Conservation (phyloP, 2,329 filamentous ascomycete species). For the Byssothecium circinans region DNA sequence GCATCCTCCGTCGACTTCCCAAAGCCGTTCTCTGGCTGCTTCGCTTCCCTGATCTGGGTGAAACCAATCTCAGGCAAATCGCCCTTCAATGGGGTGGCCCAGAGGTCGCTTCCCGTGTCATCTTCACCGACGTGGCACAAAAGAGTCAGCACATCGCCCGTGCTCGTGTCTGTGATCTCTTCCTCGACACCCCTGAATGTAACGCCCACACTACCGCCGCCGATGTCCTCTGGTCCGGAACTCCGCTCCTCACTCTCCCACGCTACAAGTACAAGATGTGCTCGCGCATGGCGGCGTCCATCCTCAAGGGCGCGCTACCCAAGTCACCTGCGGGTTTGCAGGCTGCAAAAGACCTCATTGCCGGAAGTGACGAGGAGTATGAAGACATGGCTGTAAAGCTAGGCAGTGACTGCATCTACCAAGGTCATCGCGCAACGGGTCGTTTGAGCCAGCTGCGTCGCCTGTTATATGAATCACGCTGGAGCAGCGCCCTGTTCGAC, state of each 20-base stretch:
- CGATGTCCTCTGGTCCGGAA: conserved; percentile 94
- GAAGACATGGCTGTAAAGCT: conserved; percentile 60
- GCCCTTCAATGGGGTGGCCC: conserved; percentile 81
- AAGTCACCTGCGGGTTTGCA: conserved; percentile 65
- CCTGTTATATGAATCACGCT: conserved; percentile 80
- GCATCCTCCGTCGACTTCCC: conserved; percentile 81
- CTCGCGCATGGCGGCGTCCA: conserved; percentile 94
- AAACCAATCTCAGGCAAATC: conserved; percentile 78
- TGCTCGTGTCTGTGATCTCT: conserved; percentile 88
- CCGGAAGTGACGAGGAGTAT: conserved; percentile 76
- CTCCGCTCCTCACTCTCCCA: conserved; percentile 84
- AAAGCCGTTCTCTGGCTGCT: conserved; percentile 93
- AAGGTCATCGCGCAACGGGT: conserved; percentile 52
- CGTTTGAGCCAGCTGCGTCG: conserved; percentile 77
- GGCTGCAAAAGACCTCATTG: conserved; percentile 76
- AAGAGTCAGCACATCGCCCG: conserved; percentile 93
- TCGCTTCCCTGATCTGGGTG: conserved; percentile 92
- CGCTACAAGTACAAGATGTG: conserved; percentile 99
- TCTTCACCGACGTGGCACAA: conserved; percentile 95
- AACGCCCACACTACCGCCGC: conserved; percentile 98
- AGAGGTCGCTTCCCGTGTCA: conserved; percentile 80
- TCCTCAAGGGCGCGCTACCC: conserved; percentile 85
- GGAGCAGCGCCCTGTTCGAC: conserved; percentile 86
- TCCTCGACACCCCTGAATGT: conserved; percentile 95
- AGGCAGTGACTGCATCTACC: conserved; percentile 34